phyloP scores from a whole-genome alignment of 768 basidiomycete species.

The Tulasnella sp. region DNA sequence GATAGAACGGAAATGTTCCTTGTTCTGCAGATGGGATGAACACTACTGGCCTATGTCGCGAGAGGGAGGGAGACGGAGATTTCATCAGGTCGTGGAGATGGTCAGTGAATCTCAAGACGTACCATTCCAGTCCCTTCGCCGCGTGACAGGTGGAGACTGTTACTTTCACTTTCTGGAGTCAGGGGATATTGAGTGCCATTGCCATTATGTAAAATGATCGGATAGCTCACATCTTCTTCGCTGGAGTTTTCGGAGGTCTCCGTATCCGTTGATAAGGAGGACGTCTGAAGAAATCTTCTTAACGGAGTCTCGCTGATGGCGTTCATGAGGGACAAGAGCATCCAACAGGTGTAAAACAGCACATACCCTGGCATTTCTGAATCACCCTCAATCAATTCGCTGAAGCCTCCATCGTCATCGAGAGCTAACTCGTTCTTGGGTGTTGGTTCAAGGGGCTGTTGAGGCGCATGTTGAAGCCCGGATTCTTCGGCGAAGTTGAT shows the following conservation, averaged over 20 bases:
- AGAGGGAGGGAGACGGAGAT: background rate
- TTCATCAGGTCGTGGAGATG: background rate
- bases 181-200: background rate
- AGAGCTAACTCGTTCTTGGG: background rate
- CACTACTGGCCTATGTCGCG: slow-evolving; percentile 54
- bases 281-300: slow-evolving; percentile 65
- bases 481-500: slow-evolving; percentile 63
- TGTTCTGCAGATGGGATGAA: slow-evolving; percentile 73
- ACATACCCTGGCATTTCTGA: background rate
- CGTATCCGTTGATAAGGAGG: slow-evolving; percentile 74
- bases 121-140: slow-evolving; percentile 82
- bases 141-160: slow-evolving; percentile 81
- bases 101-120: background rate
- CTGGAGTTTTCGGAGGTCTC: slow-evolving; percentile 45
- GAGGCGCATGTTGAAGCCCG: background rate
- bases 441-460: background rate
- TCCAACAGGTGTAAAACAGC: background rate
- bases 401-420: background rate
- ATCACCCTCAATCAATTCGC: background rate
- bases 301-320: slow-evolving; percentile 47
- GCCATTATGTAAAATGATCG: background rate
- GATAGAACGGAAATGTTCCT: slow-evolving; percentile 67
- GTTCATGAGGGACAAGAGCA: background rate
- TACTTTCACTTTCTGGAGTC: slow-evolving; percentile 49
- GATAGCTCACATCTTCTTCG: slow-evolving; percentile 36